Evolutionary conservation across 129 eudicot genomes (phyloP).

Genomic region (Rutidosis leptorrhynchoides): DNA sequence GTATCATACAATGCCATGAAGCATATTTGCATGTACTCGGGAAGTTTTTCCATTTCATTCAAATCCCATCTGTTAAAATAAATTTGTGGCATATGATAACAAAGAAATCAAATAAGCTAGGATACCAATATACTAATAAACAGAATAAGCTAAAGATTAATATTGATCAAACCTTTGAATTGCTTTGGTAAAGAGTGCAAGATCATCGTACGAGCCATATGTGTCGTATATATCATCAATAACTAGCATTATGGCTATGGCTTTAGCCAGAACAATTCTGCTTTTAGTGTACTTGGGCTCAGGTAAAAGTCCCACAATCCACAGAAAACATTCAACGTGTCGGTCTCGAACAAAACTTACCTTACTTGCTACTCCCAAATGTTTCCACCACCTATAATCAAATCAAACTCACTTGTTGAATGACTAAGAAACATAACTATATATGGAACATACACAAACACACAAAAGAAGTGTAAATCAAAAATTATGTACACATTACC

Average conservation of each 20-base stretch:
- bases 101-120: no score
- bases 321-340: slow-evolving; percentile 46
- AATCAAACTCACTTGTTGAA: background rate
- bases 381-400: slow-evolving; percentile 53
- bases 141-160: no score
- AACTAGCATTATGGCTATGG: slow-evolving; percentile 40
- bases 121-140: no score
- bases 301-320: slow-evolving; percentile 48
- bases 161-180: slow-evolving; percentile 40
- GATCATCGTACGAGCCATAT: slow-evolving; percentile 51
- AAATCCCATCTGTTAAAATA: slow-evolving; percentile 59
- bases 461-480: no score
- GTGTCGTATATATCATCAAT: slow-evolving; percentile 60
- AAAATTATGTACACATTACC: slow-evolving; percentile 17
- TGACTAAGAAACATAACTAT: no score
- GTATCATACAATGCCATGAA: slow-evolving; percentile 46
- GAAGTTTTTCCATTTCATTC: slow-evolving; percentile 41
- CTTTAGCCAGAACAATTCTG: slow-evolving; percentile 46
- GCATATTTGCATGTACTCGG: slow-evolving; percentile 58
- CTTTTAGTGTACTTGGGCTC: slow-evolving; percentile 34
- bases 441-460: no score
- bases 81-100: no score
- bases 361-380: slow-evolving; percentile 41
- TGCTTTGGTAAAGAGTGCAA: slow-evolving; percentile 47
- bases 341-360: slow-evolving; percentile 46